Evolutionary conservation across 352 stramenopile genomes (phyloP).

Genomic region (Globisporangium camurandrum): DNA sequence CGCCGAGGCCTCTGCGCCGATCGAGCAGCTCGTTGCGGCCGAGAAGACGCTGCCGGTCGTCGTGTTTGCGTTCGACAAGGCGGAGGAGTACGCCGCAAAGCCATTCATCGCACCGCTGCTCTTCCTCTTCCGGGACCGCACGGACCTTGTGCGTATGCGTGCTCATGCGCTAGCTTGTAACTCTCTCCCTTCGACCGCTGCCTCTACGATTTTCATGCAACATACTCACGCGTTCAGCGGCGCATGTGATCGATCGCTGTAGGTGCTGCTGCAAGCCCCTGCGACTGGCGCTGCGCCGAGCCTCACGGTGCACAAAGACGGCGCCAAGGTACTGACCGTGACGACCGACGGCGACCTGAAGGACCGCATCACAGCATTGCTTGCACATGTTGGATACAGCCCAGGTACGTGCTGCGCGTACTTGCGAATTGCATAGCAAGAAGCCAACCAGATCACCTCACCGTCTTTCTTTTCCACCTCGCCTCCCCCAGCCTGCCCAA

Average conservation of each 20-base stretch:
- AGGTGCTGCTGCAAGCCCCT: slow-evolving; percentile 34
- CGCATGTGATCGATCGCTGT: neutral
- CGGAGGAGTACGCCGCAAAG: slow-evolving; percentile 30
- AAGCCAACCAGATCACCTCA: too few relatives aligned
- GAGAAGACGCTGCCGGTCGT: slow-evolving; percentile 18
- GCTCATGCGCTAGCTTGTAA: neutral
- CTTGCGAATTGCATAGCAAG: too few relatives aligned
- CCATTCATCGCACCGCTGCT: slow-evolving; percentile 39
- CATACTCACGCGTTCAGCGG: too few relatives aligned
- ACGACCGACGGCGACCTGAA: slow-evolving; percentile 39
- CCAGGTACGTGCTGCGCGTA: slow-evolving; percentile 29
- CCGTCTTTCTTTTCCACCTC: neutral
- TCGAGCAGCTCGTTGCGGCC: slow-evolving; percentile 25
- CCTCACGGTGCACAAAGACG: slow-evolving; percentile 48
- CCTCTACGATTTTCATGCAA: too few relatives aligned
- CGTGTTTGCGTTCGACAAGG: slow-evolving; percentile 23
- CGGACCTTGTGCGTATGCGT: slow-evolving; percentile 38
- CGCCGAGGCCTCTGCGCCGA: neutral
- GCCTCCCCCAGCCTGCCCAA: slow-evolving; percentile 28
- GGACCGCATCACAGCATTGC: slow-evolving; percentile 35
- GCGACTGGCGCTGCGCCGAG: slow-evolving; percentile 27
- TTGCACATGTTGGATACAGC: slow-evolving; percentile 52
- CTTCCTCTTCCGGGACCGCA: slow-evolving; percentile 56
- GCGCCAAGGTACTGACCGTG: slow-evolving; percentile 22
- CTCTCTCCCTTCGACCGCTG: too few relatives aligned